phyloP scores from a whole-genome alignment of 2,329 filamentous ascomycete genomes.

The Cercospora sp. region DNA sequence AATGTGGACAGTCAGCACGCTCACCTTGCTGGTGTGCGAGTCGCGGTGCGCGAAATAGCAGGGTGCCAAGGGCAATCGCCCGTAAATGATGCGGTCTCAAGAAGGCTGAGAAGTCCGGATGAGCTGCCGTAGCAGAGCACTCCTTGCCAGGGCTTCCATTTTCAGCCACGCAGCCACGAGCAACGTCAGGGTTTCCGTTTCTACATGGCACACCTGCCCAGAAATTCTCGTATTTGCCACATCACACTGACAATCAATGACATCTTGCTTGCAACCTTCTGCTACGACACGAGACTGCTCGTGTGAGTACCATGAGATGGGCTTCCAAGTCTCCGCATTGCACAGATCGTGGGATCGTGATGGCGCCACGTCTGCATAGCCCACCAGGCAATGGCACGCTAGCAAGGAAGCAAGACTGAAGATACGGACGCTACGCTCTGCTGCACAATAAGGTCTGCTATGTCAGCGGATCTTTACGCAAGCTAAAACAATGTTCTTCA shows the following conservation, averaged over 20 bases:
- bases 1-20: not conserved
- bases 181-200: not conserved
- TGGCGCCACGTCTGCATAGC: not conserved
- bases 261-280: not conserved
- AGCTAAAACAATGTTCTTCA: not conserved
- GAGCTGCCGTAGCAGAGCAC: not conserved
- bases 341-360: not conserved
- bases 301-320: not conserved
- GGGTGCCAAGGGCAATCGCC: not conserved
- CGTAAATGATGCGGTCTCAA: not conserved
- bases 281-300: not conserved
- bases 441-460: not conserved
- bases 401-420: not conserved
- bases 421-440: not conserved
- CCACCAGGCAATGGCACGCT: not conserved
- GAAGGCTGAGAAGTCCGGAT: not conserved
- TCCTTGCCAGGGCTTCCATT: not conserved
- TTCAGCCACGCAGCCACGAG: not conserved
- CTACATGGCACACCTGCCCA: not conserved
- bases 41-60: not conserved
- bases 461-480: not conserved
- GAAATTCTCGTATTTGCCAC: not conserved
- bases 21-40: not conserved
- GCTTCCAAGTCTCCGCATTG: not conserved
- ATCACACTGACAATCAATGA: conserved; percentile 2